Conservation (phyloP, 768 basidiomycete species). For the Boletus rubropictus region DNA sequence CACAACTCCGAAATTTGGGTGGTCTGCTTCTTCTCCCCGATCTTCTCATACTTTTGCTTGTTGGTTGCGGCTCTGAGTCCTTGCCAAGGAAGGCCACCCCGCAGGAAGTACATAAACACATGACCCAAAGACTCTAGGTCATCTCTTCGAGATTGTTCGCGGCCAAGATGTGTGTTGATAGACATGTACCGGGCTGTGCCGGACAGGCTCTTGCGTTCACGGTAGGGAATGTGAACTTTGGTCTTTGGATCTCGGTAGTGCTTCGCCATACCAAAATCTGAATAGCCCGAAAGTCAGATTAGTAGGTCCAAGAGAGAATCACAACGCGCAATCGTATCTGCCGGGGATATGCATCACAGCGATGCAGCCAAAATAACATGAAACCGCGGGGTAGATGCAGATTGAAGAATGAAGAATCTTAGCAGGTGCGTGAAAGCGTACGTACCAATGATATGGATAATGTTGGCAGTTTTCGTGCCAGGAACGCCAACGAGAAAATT, state of each 20-base stretch:
- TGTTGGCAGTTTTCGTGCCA: conserved; percentile 83
- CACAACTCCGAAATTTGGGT: conserved; percentile 89
- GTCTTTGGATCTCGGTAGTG: conserved; percentile 98
- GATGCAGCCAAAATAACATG: neutral
- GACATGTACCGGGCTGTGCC: conserved; percentile 99
- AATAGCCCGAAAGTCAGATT: conserved; percentile 10
- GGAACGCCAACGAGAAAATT: conserved; percentile 97
- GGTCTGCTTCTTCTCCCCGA: conserved; percentile 97
- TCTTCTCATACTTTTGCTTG: conserved; percentile 99
- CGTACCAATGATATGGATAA: conserved; percentile 81
- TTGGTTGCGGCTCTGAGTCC: conserved; percentile 96
- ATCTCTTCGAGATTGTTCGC: conserved; percentile 91
- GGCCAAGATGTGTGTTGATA: conserved; percentile 97
- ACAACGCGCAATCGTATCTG: neutral
- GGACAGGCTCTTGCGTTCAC: conserved; percentile 93
- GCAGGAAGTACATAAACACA: conserved; percentile 99
- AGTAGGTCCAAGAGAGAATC: neutral
- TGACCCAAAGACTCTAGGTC: conserved; percentile 96
- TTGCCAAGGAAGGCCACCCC: conserved; percentile 97
- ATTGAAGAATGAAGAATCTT: conserved; percentile 8
- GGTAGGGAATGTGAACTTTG: conserved; percentile 97
- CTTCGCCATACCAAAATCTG: conserved; percentile 99
- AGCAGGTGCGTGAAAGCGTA: conserved; percentile 10
- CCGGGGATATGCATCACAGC: neutral
- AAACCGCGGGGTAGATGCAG: neutral